Evolutionary conservation across 2,329 filamentous ascomycete species (phyloP).

Genomic region (Karstenula rhodostoma): DNA sequence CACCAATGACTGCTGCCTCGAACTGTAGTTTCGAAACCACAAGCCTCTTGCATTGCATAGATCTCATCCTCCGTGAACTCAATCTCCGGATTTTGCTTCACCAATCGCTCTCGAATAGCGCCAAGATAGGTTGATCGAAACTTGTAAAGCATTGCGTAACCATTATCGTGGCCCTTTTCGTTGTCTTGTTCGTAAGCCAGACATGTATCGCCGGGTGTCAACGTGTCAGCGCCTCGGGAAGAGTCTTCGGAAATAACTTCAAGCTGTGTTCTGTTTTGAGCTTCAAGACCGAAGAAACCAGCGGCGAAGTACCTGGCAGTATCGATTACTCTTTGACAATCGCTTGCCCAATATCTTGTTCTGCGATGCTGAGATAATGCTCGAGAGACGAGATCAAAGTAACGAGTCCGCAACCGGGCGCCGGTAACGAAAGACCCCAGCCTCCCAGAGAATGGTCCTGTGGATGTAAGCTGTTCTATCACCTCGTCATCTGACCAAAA

Average conservation of each 20-base stretch:
- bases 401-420: constrained; percentile 62
- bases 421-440: constrained; percentile 64
- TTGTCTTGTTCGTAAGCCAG: constrained; percentile 49
- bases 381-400: constrained; percentile 55
- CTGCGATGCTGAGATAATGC: constrained; percentile 23
- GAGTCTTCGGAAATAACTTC: constrained; percentile 62
- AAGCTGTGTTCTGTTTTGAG: too few species aligned
- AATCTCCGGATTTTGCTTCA: constrained; percentile 53
- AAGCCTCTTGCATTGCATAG: constrained; percentile 69
- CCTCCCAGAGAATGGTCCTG: constrained; percentile 65
- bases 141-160: constrained; percentile 55
- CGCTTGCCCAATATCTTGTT: constrained; percentile 62
- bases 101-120: constrained; percentile 56
- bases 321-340: constrained; percentile 62
- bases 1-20: constrained; percentile 65
- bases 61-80: constrained; percentile 58
- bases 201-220: constrained; percentile 63
- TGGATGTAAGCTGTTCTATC: constrained; percentile 64
- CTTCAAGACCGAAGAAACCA: too few species aligned
- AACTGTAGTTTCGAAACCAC: constrained; percentile 65
- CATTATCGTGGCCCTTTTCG: constrained; percentile 59
- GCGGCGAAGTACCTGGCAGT: too few species aligned
- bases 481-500: constrained; percentile 56
- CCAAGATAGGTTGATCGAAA: constrained; percentile 60
- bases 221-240: constrained; percentile 61